A percentile compares a stretch with the other conserved stretches of the same genome.
These are phyloP conservation scores for Rhodotorula sp. DNA, from an alignment of 1,284 basidiomycete species.

Conservation along the genomic window DNA sequence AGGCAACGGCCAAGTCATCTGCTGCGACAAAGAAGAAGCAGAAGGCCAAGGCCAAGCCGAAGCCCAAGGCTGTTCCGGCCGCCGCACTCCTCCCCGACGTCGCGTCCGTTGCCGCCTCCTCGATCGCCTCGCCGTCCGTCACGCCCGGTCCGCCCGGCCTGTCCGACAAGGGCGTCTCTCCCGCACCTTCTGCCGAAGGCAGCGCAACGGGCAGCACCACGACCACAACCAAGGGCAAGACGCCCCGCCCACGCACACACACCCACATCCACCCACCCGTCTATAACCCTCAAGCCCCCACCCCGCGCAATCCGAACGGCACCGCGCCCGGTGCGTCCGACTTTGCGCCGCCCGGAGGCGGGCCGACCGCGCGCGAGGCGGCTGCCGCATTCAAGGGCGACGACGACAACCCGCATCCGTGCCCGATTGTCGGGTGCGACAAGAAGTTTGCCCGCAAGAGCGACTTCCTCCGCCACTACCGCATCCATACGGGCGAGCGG, in stretches of 20 bases:
- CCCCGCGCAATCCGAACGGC: slow-evolving; percentile 35
- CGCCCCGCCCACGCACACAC: slow-evolving; percentile 15
- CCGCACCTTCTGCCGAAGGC: neutral
- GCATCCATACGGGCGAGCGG: slow-evolving; percentile 53
- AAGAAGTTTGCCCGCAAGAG: slow-evolving; percentile 57
- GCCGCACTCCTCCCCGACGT: neutral
- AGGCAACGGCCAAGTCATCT: neutral
- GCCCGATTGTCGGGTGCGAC: slow-evolving; percentile 52
- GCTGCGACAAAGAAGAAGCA: slow-evolving; percentile 5
- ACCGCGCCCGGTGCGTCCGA: slow-evolving; percentile 32
- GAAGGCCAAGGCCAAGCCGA: neutral
- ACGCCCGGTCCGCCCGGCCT: neutral
- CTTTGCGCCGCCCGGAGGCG: slow-evolving; percentile 30
- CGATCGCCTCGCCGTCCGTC: neutral
- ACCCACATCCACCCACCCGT: slow-evolving; percentile 26
- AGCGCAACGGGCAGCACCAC: too few relatives aligned
- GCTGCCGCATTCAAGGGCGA: slow-evolving; percentile 36
- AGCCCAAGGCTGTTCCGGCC: neutral
- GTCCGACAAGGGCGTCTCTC: neutral
- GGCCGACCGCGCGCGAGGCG: slow-evolving; percentile 46
- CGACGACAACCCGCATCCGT: slow-evolving; percentile 50
- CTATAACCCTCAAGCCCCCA: slow-evolving; percentile 22
- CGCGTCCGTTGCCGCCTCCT: neutral
- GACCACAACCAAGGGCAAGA: too few relatives aligned
- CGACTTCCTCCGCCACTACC: slow-evolving; percentile 53